Percentiles rank a stretch among this genome's conserved stretches.
phyloP scores from a whole-genome alignment of 768 basidiomycete genomes.

The Saitozyma sp. region DNA sequence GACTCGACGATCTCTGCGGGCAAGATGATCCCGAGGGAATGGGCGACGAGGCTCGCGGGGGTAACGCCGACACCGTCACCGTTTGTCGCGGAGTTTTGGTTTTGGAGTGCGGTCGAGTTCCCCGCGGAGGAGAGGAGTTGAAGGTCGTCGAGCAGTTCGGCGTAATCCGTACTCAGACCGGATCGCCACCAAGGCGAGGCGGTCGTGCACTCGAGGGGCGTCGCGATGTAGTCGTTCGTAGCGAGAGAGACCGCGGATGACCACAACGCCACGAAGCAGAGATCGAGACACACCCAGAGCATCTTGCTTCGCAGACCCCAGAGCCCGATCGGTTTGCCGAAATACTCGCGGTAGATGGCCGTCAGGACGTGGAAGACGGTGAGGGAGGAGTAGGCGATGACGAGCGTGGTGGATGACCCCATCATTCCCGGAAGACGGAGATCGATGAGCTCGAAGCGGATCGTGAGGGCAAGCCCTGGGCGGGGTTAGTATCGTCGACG shows the following conservation, averaged over 20 bases:
- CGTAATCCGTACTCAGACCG: constrained; percentile 22
- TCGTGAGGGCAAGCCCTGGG: constrained; percentile 30
- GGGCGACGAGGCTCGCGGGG: constrained; percentile 10
- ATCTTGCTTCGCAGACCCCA: constrained; percentile 52
- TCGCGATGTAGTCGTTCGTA: constrained; percentile 49
- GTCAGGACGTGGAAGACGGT: constrained; percentile 44
- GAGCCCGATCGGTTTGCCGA: constrained; percentile 51
- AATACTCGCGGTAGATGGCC: constrained; percentile 51
- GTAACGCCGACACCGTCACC: constrained; percentile 2
- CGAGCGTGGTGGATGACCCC: constrained; percentile 47
- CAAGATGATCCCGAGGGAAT: constrained; percentile 32
- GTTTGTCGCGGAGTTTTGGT: not conserved
- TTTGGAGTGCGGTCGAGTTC: not conserved
- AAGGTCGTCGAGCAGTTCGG: constrained; percentile 11
- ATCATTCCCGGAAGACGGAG: constrained; percentile 40
- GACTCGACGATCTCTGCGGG: constrained; percentile 29
- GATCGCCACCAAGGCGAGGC: constrained; percentile 44
- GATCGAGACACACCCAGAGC: constrained; percentile 51
- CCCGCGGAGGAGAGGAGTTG: not conserved
- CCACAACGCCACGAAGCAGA: constrained; percentile 51
- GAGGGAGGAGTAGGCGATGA: constrained; percentile 42
- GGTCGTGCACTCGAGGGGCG: constrained; percentile 44
- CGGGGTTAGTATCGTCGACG: not conserved
- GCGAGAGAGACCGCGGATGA: constrained; percentile 41
- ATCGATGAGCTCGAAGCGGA: constrained; percentile 25